A percentile compares a stretch with the other conserved stretches of the same genome.
phyloP scores from a whole-genome alignment of 2,329 filamentous ascomycete genomes.

The Huntiella decipiens region DNA sequence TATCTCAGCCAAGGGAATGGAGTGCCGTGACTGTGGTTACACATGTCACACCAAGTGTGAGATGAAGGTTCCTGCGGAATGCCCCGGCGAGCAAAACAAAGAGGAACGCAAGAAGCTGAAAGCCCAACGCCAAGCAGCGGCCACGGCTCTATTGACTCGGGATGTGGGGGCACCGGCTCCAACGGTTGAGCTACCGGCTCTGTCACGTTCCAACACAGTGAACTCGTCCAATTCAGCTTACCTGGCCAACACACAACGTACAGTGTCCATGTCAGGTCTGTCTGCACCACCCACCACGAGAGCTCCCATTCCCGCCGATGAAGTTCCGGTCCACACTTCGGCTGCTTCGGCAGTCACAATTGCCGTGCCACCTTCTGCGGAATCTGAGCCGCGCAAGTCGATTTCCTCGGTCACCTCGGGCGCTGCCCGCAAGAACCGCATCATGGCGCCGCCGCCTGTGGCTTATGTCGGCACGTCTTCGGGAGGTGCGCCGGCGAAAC shows the following conservation, averaged over 20 bases:
- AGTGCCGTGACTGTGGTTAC: constrained; percentile 91
- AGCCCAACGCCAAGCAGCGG: constrained; percentile 60
- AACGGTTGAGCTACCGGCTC: constrained; percentile 42
- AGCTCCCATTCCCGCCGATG: constrained; percentile 31
- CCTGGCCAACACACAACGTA: constrained; percentile 58
- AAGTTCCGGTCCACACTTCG: constrained; percentile 19
- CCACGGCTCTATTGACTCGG: constrained; percentile 40
- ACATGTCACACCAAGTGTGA: constrained; percentile 98
- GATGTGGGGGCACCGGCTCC: constrained; percentile 28
- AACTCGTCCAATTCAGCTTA: constrained; percentile 80
- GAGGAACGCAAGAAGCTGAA: constrained; percentile 94
- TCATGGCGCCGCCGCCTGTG: constrained; percentile 73
- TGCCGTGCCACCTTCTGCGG: not conserved
- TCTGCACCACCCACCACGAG: constrained; percentile 9
- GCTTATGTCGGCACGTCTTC: constrained; percentile 57
- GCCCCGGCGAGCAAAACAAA: constrained; percentile 81
- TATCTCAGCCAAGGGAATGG: constrained; percentile 85
- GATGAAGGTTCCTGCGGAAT: constrained; percentile 94
- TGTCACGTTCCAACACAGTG: constrained; percentile 73
- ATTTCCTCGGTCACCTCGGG: constrained; percentile 7
- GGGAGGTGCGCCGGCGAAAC: constrained; percentile 25
- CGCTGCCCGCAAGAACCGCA: constrained; percentile 41
- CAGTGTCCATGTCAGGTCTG: constrained; percentile 41
- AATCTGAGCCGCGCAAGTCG: constrained; percentile 12
- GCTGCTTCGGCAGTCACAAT: constrained; percentile 6